Conservation (phyloP, 2,329 filamentous ascomycete species). For the Aureobasidium sp. region DNA sequence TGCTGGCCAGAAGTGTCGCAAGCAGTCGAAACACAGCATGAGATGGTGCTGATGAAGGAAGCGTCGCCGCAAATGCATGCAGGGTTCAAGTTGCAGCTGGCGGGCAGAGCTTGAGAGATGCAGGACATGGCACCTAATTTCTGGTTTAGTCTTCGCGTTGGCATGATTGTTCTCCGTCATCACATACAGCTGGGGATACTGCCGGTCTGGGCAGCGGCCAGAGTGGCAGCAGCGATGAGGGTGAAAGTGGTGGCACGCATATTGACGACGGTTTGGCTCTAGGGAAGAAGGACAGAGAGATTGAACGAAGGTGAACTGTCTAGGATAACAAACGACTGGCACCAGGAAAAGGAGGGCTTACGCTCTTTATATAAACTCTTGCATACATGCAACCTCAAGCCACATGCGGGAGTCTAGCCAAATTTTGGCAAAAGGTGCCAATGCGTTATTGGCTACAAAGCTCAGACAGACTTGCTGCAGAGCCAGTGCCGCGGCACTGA, state of each 20-base stretch:
- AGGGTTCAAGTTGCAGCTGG: slow-evolving; percentile 2
- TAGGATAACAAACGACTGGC: neutral
- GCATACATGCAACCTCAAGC: neutral
- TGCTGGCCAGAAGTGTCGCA: neutral
- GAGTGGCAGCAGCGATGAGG: neutral
- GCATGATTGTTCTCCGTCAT: too few relatives aligned
- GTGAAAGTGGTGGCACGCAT: neutral
- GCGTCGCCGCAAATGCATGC: slow-evolving; percentile 1
- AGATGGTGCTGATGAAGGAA: slow-evolving; percentile 8
- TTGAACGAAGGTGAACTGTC: neutral
- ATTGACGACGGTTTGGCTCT: neutral
- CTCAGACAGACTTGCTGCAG: too few relatives aligned
- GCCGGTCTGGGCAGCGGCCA: neutral
- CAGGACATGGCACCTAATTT: neutral
- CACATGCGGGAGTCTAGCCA: neutral
- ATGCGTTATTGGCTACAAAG: too few relatives aligned
- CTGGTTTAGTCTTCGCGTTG: neutral
- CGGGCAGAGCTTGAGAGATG: neutral
- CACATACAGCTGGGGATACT: neutral
- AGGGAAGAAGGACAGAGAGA: neutral
- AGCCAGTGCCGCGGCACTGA: neutral
- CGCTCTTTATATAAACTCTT: neutral
- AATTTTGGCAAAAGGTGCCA: neutral
- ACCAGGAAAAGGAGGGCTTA: neutral
- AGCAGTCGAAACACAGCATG: slow-evolving; percentile 8